Conservation (phyloP, 371 early-diverging fungal genomes). For the Thermomucor indicae-seudaticae region DNA sequence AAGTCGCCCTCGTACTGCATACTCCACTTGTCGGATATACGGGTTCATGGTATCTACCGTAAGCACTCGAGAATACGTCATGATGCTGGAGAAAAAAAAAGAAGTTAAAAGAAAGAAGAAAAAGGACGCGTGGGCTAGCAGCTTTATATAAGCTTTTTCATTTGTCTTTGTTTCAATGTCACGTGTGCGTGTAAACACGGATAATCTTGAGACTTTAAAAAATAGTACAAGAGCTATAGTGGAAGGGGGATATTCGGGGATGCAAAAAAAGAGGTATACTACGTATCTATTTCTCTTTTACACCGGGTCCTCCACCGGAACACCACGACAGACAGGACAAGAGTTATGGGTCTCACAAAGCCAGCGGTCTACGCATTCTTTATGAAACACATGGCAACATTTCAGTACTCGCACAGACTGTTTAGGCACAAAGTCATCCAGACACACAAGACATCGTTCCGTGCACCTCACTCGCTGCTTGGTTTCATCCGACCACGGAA, state of each 20-base stretch:
- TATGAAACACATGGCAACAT: slow-evolving; percentile 84
- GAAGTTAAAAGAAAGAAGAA: not conserved
- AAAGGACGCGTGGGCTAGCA: not conserved
- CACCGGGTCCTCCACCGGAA: slow-evolving; percentile 38
- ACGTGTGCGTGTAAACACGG: not conserved
- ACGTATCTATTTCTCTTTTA: too few species aligned
- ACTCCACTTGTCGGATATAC: slow-evolving; percentile 74
- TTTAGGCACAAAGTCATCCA: slow-evolving; percentile 60
- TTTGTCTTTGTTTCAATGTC: not conserved
- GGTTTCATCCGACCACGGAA: slow-evolving; percentile 31
- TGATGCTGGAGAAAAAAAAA: not conserved
- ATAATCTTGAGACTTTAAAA: too few species aligned
- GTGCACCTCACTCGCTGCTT: slow-evolving; percentile 13
- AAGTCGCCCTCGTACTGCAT: slow-evolving; percentile 95
- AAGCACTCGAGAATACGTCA: slow-evolving; percentile 41
- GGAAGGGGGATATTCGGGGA: too few species aligned
- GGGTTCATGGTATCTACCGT: slow-evolving; percentile 68
- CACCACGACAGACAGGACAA: slow-evolving; percentile 43
- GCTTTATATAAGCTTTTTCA: not conserved
- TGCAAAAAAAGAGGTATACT: too few species aligned
- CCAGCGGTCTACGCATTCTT: slow-evolving; percentile 85
- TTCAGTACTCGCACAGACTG: slow-evolving; percentile 65
- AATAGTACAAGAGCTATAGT: too few species aligned
- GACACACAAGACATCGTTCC: slow-evolving; percentile 56
- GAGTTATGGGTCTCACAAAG: slow-evolving; percentile 48